Base-by-base conservation (phyloP, 1,284 basidiomycete genomes). In the Stygiomarasmius scandens region DNA sequence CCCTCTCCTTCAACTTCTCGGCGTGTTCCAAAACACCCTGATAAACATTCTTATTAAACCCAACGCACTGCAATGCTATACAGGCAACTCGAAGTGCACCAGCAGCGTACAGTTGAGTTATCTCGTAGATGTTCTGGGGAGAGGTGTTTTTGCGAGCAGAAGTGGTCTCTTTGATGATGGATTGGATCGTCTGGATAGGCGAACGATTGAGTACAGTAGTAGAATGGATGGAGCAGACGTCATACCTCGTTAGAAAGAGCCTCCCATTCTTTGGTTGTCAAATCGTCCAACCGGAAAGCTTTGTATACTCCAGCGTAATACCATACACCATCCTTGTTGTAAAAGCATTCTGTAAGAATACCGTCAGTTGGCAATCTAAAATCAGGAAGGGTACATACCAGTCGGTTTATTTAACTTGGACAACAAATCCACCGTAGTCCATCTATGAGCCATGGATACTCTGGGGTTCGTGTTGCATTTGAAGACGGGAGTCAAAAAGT, bases 231-330 rank as follows among this genome's bases (percentile, higher is more conserved):
- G n/a, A n/a, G n/a, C n/a, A n/a, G n/a, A n/a, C n/a, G n/a, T n/a
- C 73, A 38, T 63, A 86, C 89, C 79, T 90, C 88, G 24, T 69
- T 67, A 16, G 85, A 81, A 23, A 91, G 76, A 46, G 79, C 80
- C 22, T 80, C 81, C 85, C 87, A 91, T 68, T 91, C 89, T 56
- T 82, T 82, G 3, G 76, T 69, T 1, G 82, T 83, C 16, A 91
- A 72, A 59, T 89, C 83, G 29, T 84, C 83, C 49, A 92, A 76
- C 52, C 77, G 73, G 65, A 90, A 83, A 1, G 80, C 80, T 54
- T 78, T 81, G 70, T 92, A 92, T 8, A 83, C 77, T n/a, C 89
- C 89, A 14, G 89, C 89, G 59, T 91, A 91, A 67, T 91, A 90
- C 87, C 87, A 91, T 60, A 83, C 82, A 12, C 86, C 86, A 55